A percentile compares a stretch with the other conserved stretches of the same genome.
phyloP scores from a whole-genome alignment of 352 stramenopile species.

The Globisporangium uncinulatum region DNA sequence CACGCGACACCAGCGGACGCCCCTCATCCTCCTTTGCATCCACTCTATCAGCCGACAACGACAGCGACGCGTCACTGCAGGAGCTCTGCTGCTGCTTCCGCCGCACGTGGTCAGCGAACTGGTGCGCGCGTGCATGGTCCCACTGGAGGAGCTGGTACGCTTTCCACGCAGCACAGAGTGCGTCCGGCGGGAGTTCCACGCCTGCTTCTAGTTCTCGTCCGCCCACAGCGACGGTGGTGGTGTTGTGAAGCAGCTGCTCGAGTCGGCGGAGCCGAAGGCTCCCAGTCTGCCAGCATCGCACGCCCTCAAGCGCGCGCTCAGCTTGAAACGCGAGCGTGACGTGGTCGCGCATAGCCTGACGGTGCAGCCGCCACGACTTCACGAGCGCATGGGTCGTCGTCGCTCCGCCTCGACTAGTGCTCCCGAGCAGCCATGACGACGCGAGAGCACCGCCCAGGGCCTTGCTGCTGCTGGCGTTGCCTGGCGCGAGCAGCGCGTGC shows the following conservation, averaged over 20 bases:
- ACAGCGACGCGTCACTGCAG: neutral
- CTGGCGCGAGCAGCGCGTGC: constrained; percentile 10
- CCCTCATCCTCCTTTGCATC: constrained; percentile 12
- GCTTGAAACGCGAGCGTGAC: constrained; percentile 26
- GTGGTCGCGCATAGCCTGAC: constrained; percentile 20
- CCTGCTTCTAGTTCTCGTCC: neutral
- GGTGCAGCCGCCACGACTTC: constrained; percentile 23
- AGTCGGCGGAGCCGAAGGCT: constrained; percentile 5
- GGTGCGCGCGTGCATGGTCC: constrained; percentile 26
- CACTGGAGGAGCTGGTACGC: constrained; percentile 31
- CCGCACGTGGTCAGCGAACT: constrained; percentile 28
- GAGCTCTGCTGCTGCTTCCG: constrained; percentile 16
- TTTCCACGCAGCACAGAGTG: constrained; percentile 27
- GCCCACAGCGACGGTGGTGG: neutral
- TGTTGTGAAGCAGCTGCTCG: constrained; percentile 7
- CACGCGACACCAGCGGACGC: constrained; percentile 6
- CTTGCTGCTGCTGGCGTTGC: neutral
- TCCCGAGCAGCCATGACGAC: constrained; percentile 7
- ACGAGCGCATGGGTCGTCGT: constrained; percentile 9
- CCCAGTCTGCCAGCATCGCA: constrained; percentile 19
- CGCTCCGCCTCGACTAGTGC: neutral
- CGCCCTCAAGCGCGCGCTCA: constrained; percentile 21
- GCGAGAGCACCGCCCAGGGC: constrained; percentile 6
- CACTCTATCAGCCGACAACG: neutral
- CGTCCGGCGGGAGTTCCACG: constrained; percentile 15